Conservation (phyloP, 2,329 filamentous ascomycete species). For the Botrytis porri region DNA sequence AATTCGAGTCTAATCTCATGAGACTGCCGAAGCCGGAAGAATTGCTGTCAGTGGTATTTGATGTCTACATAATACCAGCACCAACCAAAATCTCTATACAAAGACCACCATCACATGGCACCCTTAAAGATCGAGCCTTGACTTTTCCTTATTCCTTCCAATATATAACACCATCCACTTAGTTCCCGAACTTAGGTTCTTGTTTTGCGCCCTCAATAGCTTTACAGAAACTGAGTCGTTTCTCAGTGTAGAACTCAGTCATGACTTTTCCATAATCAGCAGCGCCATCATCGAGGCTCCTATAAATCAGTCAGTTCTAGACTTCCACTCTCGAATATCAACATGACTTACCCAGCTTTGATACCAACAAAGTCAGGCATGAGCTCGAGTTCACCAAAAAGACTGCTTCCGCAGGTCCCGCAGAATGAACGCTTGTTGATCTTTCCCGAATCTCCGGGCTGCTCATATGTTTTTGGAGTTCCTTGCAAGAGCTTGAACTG, state of each 20-base stretch:
- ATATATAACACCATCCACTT: not conserved
- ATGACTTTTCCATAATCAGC: constrained; percentile 44
- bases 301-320: not conserved
- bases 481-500: constrained; percentile 51
- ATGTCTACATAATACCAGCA: too few species aligned
- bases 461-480: constrained; percentile 47
- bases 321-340: not conserved
- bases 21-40: not conserved
- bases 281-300: constrained; percentile 43
- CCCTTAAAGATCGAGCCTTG: not conserved
- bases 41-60: not conserved
- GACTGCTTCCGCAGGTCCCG: constrained; percentile 47
- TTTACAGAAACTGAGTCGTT: constrained; percentile 46
- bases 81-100: not conserved
- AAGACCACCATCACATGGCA: not conserved
- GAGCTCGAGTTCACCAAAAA: constrained; percentile 52
- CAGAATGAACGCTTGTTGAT: constrained; percentile 57
- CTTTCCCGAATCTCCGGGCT: constrained; percentile 49
- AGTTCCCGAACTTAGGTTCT: constrained; percentile 36
- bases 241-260: constrained; percentile 53
- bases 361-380: constrained; percentile 50
- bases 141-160: not conserved
- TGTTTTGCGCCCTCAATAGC: constrained; percentile 48
- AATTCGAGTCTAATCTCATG: too few species aligned
- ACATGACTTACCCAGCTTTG: constrained; percentile 45